Evolutionary conservation across 768 basidiomycete species (phyloP).

Genomic region (Macrolepiota albuminosa): DNA sequence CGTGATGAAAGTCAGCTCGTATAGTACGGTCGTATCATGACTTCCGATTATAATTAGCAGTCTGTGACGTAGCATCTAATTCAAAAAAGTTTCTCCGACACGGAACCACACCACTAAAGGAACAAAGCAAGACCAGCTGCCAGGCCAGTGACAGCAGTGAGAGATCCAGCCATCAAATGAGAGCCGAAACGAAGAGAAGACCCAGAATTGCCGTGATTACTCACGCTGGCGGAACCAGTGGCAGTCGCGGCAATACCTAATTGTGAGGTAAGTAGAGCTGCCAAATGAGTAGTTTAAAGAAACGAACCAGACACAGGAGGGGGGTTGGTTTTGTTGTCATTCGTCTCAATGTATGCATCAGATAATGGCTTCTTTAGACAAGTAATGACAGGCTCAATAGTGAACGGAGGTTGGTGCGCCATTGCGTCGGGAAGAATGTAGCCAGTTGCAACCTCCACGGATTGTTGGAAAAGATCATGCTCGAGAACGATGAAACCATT

Average conservation of each 20-base stretch:
- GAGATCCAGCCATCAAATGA: slow-evolving; percentile 8
- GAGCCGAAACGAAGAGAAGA: slow-evolving; percentile 5
- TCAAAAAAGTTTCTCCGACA: slow-evolving; percentile 1
- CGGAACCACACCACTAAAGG: slow-evolving; percentile 3
- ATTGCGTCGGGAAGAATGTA: slow-evolving; percentile 83
- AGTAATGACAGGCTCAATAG: slow-evolving; percentile 62
- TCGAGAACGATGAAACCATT: slow-evolving; percentile 89
- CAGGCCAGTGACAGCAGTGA: slow-evolving; percentile 12
- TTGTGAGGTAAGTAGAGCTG: slow-evolving; percentile 28
- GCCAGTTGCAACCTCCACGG: slow-evolving; percentile 80
- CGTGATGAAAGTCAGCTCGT: slow-evolving; percentile 7
- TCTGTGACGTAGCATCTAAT: slow-evolving; percentile 9
- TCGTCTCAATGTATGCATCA: slow-evolving; percentile 82
- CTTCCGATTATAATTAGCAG: slow-evolving; percentile 8
- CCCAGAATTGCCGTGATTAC: neutral
- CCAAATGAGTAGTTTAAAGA: neutral
- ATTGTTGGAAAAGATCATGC: slow-evolving; percentile 82
- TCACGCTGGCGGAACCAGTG: slow-evolving; percentile 28
- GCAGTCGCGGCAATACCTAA: slow-evolving; percentile 22
- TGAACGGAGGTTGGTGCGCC: slow-evolving; percentile 57
- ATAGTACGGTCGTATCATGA: neutral
- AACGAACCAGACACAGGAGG: slow-evolving; percentile 53
- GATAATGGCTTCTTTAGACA: slow-evolving; percentile 56
- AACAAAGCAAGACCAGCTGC: slow-evolving; percentile 15
- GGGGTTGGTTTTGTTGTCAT: slow-evolving; percentile 63